A percentile compares a stretch with the other conserved stretches of the same genome.
phyloP scores from a whole-genome alignment of 225 moss, liverwort and hornwort species.

The Bryum argenteum region DNA sequence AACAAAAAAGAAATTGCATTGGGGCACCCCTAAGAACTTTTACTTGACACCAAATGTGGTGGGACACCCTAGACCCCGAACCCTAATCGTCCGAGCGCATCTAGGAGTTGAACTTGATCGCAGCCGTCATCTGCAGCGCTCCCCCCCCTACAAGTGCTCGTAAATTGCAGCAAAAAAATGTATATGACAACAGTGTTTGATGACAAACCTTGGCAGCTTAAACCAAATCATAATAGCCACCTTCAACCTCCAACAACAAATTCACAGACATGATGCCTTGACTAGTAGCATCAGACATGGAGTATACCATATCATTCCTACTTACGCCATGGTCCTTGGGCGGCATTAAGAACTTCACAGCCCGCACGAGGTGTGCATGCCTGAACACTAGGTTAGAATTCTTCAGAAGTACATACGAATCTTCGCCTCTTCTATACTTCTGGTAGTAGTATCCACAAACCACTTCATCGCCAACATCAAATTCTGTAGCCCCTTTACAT shows the following conservation, averaged over 20 bases:
- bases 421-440: too few relatives aligned
- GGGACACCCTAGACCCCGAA: not conserved
- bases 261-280: not conserved
- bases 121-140: not conserved
- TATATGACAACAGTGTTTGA: not conserved
- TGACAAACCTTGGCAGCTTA: not conserved
- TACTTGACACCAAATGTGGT: not conserved
- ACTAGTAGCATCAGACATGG: not conserved
- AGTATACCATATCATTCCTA: constrained; percentile 1
- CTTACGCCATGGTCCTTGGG: constrained; percentile 3
- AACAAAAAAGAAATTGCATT: not conserved
- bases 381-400: not conserved
- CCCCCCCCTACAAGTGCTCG: not conserved
- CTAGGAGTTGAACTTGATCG: not conserved
- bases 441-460: too few relatives aligned
- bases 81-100: not conserved
- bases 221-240: not conserved
- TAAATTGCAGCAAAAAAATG: not conserved
- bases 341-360: constrained; percentile 1
- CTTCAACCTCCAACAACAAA: not conserved
- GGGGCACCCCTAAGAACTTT: not conserved
- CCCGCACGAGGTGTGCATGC: not conserved
- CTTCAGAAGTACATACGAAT: too few relatives aligned
- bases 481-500: too few relatives aligned
- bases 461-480: too few relatives aligned